Base-by-base conservation (phyloP, 192 early-diverging fungal genomes). In the Rhizoclosmatium sp. region DNA sequence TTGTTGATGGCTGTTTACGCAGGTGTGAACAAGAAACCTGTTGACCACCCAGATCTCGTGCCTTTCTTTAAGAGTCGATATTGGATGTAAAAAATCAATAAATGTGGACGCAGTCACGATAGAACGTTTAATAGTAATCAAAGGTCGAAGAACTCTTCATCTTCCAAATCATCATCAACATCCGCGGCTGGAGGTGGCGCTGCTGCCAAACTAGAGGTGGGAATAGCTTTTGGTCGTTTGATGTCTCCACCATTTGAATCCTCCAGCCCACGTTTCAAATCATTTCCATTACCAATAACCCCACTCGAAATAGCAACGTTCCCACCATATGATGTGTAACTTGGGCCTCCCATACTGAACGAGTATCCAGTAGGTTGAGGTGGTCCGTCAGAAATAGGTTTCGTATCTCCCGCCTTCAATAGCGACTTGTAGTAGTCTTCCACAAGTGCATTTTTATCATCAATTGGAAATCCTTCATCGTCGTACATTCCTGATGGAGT, bases 61-160 rank as follows among this genome's bases (percentile, higher is more conserved):
- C 75, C 81, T 2, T 88, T 89, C 81, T 89, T 89, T 78, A 89
- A 89, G 60, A 67, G 71, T 16, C 80, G 67, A 51, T 89, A 79
- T 58, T 89, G 88, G 88, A 39, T 85, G 51, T 89, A 75, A 76
- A 51, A 51, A 54, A 31, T 31, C 31, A 31, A 31, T 31, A 31
- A 31, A 31, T 31, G 31, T 31, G 31, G 31, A 31, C 0, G 31
- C 31, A 31, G 31, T 31, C 31, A 31, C 31, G 31, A 31, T 31
- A 31, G 31, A 31, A 31, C 31, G 31, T 31, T 31, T 31, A 31
- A 31, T 31, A 31, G 31, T 31, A 31, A 31, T 68, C 44, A 68
- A 44, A 68, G 12, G 0, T 68, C 66, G 0, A 44, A 9, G 21
- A 68, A 68, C 44, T 68, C 66, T 48, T 68, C 66, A 1, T 48